phyloP scores from a whole-genome alignment of 106 monocot genomes.

The Dioscorea alata region DNA sequence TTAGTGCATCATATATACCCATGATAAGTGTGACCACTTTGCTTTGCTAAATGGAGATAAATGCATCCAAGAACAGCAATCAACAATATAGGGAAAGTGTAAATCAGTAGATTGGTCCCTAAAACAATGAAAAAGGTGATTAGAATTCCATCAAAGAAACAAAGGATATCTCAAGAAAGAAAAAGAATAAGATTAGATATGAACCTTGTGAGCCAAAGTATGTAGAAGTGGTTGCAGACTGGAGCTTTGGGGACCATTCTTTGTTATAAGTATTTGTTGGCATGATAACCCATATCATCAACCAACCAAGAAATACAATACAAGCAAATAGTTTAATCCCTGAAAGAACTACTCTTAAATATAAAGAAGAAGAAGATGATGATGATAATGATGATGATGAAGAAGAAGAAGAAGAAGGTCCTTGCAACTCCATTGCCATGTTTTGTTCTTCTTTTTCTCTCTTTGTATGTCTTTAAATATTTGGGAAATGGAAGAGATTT shows the following conservation, averaged over 20 bases:
- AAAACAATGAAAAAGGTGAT: slow-evolving; percentile 1
- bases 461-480: too few species aligned
- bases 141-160: not conserved
- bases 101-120: slow-evolving; percentile 51
- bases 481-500: too few species aligned
- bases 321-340: slow-evolving; percentile 15
- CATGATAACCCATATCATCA: slow-evolving; percentile 37
- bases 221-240: slow-evolving; percentile 25
- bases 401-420: too few species aligned
- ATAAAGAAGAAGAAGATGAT: too few species aligned
- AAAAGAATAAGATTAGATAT: not conserved
- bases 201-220: slow-evolving; percentile 65
- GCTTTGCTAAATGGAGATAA: slow-evolving; percentile 39
- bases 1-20: too few species aligned
- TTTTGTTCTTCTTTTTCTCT: too few species aligned
- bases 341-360: not conserved
- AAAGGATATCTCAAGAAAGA: not conserved
- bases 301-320: slow-evolving; percentile 40
- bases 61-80: slow-evolving; percentile 63
- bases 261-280: slow-evolving; percentile 36
- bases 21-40: not conserved
- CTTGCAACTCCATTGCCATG: too few species aligned
- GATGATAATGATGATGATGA: too few species aligned
- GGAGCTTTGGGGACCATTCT: slow-evolving; percentile 30
- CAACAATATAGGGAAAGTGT: slow-evolving; percentile 54